phyloP scores from a whole-genome alignment of 2,329 filamentous ascomycete genomes.

The Zalaria sp. region DNA sequence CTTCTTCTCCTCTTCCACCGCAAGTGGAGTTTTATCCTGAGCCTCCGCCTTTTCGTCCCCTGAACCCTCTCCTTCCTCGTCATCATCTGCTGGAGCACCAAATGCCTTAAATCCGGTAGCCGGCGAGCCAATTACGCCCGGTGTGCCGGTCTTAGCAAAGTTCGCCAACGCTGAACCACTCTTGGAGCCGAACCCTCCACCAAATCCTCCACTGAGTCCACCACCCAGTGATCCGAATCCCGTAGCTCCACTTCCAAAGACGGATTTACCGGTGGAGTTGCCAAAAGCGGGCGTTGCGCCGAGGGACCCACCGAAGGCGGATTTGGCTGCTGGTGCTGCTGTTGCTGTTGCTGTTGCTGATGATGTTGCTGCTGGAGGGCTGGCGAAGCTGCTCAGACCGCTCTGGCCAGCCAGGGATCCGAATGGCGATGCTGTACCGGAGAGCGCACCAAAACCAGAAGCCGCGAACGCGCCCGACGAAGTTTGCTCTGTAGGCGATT shows the following conservation, averaged over 20 bases:
- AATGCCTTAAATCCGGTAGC: slow-evolving; percentile 53
- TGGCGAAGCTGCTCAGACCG: slow-evolving; percentile 15
- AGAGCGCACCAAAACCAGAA: slow-evolving; percentile 30
- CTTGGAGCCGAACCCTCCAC: slow-evolving; percentile 27
- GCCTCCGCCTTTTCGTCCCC: slow-evolving; percentile 35
- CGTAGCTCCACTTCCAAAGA: slow-evolving; percentile 21
- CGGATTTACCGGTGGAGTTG: slow-evolving; percentile 18
- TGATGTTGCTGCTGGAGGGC: slow-evolving; percentile 6
- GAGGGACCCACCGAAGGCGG: slow-evolving; percentile 19
- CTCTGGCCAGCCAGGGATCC: slow-evolving; percentile 17
- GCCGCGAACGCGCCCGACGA: slow-evolving; percentile 36
- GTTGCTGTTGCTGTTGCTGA: slow-evolving; percentile 3
- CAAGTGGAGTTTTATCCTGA: slow-evolving; percentile 28
- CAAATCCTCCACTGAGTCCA: slow-evolving; percentile 27
- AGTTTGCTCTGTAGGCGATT: slow-evolving; percentile 21
- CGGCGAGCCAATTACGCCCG: slow-evolving; percentile 32
- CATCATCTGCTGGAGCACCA: slow-evolving; percentile 58
- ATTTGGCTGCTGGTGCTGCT: slow-evolving; percentile 5
- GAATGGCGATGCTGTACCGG: slow-evolving; percentile 23
- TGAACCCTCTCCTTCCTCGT: slow-evolving; percentile 31
- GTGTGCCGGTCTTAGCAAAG: slow-evolving; percentile 41
- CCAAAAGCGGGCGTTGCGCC: slow-evolving; percentile 12
- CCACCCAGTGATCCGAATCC: slow-evolving; percentile 25
- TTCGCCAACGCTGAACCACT: slow-evolving; percentile 38
- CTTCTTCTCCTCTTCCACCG: slow-evolving; percentile 48